These are phyloP conservation scores for Xylariaceae sp. DNA, from an alignment of 2,329 filamentous ascomycete genomes.

Conservation along the genomic window DNA sequence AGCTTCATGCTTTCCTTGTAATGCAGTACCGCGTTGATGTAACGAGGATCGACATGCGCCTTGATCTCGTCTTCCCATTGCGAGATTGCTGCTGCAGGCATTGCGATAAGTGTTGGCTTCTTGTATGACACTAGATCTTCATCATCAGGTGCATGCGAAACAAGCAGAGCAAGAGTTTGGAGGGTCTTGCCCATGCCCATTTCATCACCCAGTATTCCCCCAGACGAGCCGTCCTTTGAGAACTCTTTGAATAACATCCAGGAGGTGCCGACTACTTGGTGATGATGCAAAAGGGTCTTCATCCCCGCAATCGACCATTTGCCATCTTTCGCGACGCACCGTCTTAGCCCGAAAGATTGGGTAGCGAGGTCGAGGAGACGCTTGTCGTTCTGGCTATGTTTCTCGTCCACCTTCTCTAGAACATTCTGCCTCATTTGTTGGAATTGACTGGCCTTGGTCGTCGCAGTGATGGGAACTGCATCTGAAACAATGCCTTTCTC, in stretches of 20 bases:
- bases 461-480: slow-evolving; percentile 2
- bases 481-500: slow-evolving; percentile 4
- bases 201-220: slow-evolving; percentile 15
- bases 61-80: slow-evolving; percentile 12
- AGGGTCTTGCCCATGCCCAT: slow-evolving; percentile 19
- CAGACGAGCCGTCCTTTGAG: slow-evolving; percentile 1
- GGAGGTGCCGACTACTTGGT: slow-evolving; percentile 10
- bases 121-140: neutral
- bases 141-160: slow-evolving; percentile 4
- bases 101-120: slow-evolving; percentile 10
- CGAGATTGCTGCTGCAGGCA: slow-evolving; percentile 6
- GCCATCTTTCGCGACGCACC: slow-evolving; percentile 8
- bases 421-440: slow-evolving; percentile 7
- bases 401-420: neutral
- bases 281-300: slow-evolving; percentile 1
- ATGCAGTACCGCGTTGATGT: neutral
- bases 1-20: slow-evolving; percentile 3
- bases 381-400: slow-evolving; percentile 1
- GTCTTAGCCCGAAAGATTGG: slow-evolving; percentile 3
- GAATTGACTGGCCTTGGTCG: slow-evolving; percentile 4
- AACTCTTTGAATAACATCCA: slow-evolving; percentile 14
- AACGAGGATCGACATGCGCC: neutral
- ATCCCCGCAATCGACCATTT: slow-evolving; percentile 14
- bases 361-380: slow-evolving; percentile 4
- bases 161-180: slow-evolving; percentile 7